Percentiles rank a stretch among this genome's conserved stretches.
phyloP scores from a whole-genome alignment of 768 basidiomycete species.

The Calocybe gangraenosa region DNA sequence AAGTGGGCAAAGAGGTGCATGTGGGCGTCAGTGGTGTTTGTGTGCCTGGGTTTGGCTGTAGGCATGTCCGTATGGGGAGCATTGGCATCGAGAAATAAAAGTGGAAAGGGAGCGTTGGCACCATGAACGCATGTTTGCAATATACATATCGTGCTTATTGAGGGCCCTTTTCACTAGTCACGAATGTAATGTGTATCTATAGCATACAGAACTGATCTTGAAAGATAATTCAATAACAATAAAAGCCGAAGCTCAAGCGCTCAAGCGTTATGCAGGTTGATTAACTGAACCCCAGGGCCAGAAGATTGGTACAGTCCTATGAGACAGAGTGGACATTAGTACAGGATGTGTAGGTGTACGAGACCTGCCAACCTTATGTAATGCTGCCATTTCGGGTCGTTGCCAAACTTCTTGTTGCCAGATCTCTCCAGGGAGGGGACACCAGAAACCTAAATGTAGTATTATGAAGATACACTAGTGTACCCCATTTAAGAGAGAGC shows the following conservation, averaged over 20 bases:
- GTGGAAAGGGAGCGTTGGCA: neutral
- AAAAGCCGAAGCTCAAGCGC: no score
- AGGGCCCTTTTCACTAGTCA: no score
- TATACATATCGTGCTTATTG: no score
- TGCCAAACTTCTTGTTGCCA: slow-evolving; percentile 51
- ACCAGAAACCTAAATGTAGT: slow-evolving; percentile 46
- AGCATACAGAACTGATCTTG: no score
- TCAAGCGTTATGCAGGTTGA: no score
- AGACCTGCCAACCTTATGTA: slow-evolving; percentile 48
- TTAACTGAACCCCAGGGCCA: slow-evolving; percentile 48
- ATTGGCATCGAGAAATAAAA: neutral
- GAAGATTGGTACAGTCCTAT: slow-evolving; percentile 39
- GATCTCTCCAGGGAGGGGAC: slow-evolving; percentile 65
- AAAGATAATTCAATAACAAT: no score
- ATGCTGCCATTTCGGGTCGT: slow-evolving; percentile 50
- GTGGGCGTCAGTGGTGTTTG: slow-evolving; percentile 14
- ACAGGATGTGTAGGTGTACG: neutral
- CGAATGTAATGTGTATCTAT: no score
- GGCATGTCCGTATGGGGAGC: slow-evolving; percentile 14
- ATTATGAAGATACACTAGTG: neutral
- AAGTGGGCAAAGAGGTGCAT: slow-evolving; percentile 16
- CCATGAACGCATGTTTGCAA: no score
- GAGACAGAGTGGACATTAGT: neutral
- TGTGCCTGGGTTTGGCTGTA: slow-evolving; percentile 9
- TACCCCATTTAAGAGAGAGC: neutral